A percentile compares a stretch with the other conserved stretches of the same genome.
Conservation (phyloP, 2,329 filamentous ascomycete genomes). For the Teratosphaeria pseudoeucalypti region DNA sequence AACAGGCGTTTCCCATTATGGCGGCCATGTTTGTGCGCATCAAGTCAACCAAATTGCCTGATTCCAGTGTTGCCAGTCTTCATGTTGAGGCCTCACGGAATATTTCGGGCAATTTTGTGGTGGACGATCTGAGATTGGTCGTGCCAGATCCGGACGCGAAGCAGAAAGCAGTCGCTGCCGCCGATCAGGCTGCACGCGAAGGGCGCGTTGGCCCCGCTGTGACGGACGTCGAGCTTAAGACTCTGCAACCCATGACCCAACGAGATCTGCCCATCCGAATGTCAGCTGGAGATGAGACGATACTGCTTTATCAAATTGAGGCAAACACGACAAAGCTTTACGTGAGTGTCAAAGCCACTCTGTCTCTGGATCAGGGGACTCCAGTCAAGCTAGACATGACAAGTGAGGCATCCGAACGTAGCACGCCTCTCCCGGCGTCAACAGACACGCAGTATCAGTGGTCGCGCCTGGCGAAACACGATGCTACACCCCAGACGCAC, state of each 20-base stretch:
- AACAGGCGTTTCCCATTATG: conserved; percentile 52
- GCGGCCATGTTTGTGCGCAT: conserved; percentile 64
- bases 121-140: conserved; percentile 49
- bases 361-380: conserved; percentile 12
- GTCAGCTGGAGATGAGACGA: conserved; percentile 61
- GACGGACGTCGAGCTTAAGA: neutral
- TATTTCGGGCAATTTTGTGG: conserved; percentile 33
- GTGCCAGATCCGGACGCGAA: conserved; percentile 41
- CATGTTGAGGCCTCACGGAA: conserved; percentile 20
- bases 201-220: neutral
- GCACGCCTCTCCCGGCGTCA: neutral
- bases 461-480: conserved; percentile 13
- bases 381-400: conserved; percentile 9
- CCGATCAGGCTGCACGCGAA: neutral
- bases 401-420: neutral
- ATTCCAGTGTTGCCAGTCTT: conserved; percentile 16
- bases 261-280: conserved; percentile 10
- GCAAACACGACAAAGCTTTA: neutral
- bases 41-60: conserved; percentile 54
- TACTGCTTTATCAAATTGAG: conserved; percentile 52
- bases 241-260: neutral
- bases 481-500: conserved; percentile 8
- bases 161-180: neutral
- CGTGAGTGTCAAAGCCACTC: neutral
- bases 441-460: conserved; percentile 14